A percentile compares a stretch with the other conserved stretches of the same genome.
phyloP scores from a whole-genome alignment of 2,329 filamentous ascomycete species.

The Pseudogymnoascus sp. region DNA sequence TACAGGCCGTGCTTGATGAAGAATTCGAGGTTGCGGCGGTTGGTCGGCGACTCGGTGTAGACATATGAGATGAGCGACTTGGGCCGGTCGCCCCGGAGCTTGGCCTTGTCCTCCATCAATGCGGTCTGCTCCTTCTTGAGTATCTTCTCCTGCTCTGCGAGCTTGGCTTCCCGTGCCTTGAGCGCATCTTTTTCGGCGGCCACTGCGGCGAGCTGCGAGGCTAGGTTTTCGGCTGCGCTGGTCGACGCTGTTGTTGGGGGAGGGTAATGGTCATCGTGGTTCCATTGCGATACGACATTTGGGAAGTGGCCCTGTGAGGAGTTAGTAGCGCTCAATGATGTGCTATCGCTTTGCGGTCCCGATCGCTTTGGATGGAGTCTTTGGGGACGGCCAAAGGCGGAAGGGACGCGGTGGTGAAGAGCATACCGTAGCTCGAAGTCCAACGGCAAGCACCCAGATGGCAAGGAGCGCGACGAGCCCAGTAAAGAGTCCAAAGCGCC shows the following conservation, averaged over 20 bases:
- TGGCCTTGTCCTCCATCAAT: neutral
- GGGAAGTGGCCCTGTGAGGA: neutral
- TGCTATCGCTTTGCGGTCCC: neutral
- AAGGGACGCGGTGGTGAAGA: neutral
- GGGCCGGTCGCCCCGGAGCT: neutral
- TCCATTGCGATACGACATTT: conserved; percentile 2
- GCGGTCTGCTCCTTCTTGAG: neutral
- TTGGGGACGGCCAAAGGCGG: neutral
- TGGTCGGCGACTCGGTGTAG: conserved; percentile 8
- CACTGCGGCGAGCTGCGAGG: neutral
- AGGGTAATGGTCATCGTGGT: conserved; percentile 1
- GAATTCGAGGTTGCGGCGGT: conserved; percentile 9
- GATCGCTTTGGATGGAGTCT: neutral
- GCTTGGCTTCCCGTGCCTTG: neutral
- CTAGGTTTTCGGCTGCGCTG: neutral
- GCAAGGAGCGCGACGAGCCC: conserved; percentile 1
- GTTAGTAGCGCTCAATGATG: neutral
- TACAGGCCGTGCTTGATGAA: conserved; percentile 10
- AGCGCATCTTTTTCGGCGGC: neutral
- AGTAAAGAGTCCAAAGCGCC: conserved; percentile 4
- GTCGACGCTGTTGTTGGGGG: neutral
- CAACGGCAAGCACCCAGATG: neutral
- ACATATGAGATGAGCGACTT: conserved; percentile 11
- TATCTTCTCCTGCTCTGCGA: neutral
- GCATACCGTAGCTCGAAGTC: neutral